Conservation (phyloP, 78 protist genomes). For the Dictyostelium capitatum region DNA sequence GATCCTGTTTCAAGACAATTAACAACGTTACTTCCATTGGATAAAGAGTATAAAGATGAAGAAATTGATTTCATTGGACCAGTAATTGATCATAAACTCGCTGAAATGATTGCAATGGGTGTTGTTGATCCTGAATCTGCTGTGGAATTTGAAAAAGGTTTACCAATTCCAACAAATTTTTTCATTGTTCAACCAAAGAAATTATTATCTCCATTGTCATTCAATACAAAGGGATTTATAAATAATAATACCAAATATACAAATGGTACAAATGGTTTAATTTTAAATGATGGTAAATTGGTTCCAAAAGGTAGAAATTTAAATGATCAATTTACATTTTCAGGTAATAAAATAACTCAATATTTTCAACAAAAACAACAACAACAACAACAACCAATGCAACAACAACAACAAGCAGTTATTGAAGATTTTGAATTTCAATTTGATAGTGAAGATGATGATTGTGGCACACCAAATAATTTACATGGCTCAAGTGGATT, state of each 20-base stretch:
- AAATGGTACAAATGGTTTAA: not conserved
- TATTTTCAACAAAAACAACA: conserved; percentile 9
- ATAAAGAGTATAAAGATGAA: not conserved
- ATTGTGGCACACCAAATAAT: not conserved
- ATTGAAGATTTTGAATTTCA: not conserved
- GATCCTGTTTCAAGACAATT: conserved; percentile 66
- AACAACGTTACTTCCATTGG: conserved; percentile 60
- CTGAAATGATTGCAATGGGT: conserved; percentile 42
- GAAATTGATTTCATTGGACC: conserved; percentile 41
- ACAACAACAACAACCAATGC: not conserved
- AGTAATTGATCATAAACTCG: conserved; percentile 32
- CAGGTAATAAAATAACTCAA: conserved; percentile 13
- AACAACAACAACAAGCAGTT: not conserved
- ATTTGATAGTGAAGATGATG: conserved; percentile 3
- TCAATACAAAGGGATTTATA: conserved; percentile 1
- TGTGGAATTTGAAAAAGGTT: conserved; percentile 15
- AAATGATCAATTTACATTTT: not conserved
- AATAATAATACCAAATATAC: not conserved
- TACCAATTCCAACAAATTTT: not conserved
- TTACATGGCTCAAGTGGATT: no score
- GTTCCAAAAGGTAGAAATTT: not conserved
- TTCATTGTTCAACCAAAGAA: conserved; percentile 58
- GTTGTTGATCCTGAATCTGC: conserved; percentile 38
- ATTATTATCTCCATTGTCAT: not conserved
- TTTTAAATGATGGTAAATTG: conserved; percentile 11